These are phyloP conservation scores for Tulasnella sp. DNA, from an alignment of 768 basidiomycete genomes.

Conservation along the genomic window DNA sequence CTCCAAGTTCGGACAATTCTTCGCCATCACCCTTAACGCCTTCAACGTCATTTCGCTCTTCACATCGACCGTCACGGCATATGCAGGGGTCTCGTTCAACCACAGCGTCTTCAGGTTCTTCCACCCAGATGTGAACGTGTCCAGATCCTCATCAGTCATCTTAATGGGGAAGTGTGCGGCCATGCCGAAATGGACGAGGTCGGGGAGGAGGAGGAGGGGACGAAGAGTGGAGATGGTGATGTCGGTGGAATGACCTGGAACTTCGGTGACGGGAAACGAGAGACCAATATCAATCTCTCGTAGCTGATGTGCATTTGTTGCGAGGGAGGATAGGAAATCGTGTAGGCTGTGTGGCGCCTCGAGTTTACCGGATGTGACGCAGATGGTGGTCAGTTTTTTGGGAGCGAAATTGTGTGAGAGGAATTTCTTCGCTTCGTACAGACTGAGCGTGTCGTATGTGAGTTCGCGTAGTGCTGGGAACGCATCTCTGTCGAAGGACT, in stretches of 20 bases:
- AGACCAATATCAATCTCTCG: conserved; percentile 5
- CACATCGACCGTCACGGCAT: not conserved
- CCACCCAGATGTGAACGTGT: conserved; percentile 1
- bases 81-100: conserved; percentile 10
- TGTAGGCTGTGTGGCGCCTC: not conserved
- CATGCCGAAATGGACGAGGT: conserved; percentile 6
- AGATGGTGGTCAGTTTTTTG: not conserved
- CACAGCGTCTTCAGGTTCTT: conserved; percentile 2
- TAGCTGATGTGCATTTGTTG: not conserved
- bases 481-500: not conserved
- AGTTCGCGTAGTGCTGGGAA: conserved; percentile 6
- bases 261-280: conserved; percentile 4
- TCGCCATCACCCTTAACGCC: not conserved
- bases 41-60: conserved; percentile 10
- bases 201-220: not conserved
- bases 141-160: conserved; percentile 5
- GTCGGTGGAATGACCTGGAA: conserved; percentile 4
- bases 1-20: conserved; percentile 6
- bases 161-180: conserved; percentile 12
- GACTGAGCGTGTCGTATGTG: conserved; percentile 10
- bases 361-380: conserved; percentile 8
- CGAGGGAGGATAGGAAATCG: conserved; percentile 1
- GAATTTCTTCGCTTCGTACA: conserved; percentile 1
- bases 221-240: not conserved
- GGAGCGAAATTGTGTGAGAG: not conserved